These are phyloP conservation scores for Fusarium sp. DNA, from an alignment of 2,329 filamentous ascomycete genomes.

Conservation along the genomic window DNA sequence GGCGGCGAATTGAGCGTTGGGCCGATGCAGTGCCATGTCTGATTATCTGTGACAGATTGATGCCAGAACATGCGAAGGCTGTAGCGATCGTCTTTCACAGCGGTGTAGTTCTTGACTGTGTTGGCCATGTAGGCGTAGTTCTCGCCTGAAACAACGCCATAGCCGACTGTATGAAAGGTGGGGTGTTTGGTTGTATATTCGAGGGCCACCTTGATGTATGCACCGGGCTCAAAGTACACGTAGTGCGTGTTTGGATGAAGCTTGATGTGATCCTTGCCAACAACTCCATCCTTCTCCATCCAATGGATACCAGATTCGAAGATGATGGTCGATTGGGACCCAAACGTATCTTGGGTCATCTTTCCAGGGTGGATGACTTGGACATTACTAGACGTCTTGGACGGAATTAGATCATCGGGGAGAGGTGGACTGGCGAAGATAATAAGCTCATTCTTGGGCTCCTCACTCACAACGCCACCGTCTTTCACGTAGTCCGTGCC, in stretches of 20 bases:
- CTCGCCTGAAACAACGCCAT: background rate
- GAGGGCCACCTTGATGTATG: background rate
- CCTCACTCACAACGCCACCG: background rate
- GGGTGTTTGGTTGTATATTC: background rate
- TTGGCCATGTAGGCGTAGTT: background rate
- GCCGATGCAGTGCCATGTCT: background rate
- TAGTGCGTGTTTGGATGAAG: background rate
- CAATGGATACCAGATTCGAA: background rate
- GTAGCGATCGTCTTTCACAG: background rate
- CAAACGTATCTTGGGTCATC: background rate
- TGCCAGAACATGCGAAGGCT: constrained; percentile 1
- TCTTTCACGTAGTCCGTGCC: background rate
- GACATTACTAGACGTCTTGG: background rate
- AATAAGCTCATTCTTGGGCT: background rate
- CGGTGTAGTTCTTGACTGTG: background rate
- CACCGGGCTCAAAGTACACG: background rate
- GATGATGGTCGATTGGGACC: background rate
- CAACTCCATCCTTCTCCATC: background rate
- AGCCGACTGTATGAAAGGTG: background rate
- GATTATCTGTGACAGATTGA: background rate
- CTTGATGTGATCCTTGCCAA: background rate
- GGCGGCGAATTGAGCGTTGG: background rate
- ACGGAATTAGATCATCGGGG: background rate
- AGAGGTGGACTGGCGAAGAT: background rate
- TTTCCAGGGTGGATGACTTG: background rate